Evolutionary conservation across 371 early-diverging fungal genomes (phyloP), one percentile per base, ranked within the genome.

Genomic region (Mortierella sp.): DNA sequence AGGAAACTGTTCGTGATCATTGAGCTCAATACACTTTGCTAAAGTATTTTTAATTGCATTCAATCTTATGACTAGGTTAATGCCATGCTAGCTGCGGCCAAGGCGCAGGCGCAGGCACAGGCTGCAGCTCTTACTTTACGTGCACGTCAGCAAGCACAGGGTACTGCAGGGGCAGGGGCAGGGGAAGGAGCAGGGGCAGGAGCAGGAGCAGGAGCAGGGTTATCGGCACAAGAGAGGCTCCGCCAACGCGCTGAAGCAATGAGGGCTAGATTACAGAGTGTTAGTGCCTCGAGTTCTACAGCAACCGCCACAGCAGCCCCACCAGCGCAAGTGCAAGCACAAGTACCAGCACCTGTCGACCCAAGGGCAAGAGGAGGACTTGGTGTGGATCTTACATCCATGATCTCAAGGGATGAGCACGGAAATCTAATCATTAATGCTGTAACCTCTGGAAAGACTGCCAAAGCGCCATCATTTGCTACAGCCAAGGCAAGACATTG

Each of bases 401-500:
- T 70, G 75, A 66, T 74, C 51, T 80, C 80, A 26, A 66, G 71
- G 22, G 80, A 80, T 42, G 80, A 70, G 35, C 64, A 62, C 0
- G 80, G 80, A 64, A 80, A 80, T 26, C 37, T 80, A 40, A 74
- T 80, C 26, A 80, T 80, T 31, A 80, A 78, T 13, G 57, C 78
- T 47, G 73, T 69, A 2, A 63, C 70, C 12, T 47, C 79, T 3
- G 79, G 74, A 59, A 69, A 70, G 19, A 23, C 40, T n/a, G 58
- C 56, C 54, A 71, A 77, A 35, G 62, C 68, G 10, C 67, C 74
- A 26, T 66, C 75, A 9, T 80, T 80, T 61, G 80, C 80, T n/a
- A 80, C 80, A 0, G 75, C 75, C 55, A 80, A 80, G 67, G 80
- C 74, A 73, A 29, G 9, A 17, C 5, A n/a, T n/a, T n/a, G n/a